Evolutionary conservation across 768 basidiomycete genomes (phyloP).

Genomic region (Lentinula boryana): DNA sequence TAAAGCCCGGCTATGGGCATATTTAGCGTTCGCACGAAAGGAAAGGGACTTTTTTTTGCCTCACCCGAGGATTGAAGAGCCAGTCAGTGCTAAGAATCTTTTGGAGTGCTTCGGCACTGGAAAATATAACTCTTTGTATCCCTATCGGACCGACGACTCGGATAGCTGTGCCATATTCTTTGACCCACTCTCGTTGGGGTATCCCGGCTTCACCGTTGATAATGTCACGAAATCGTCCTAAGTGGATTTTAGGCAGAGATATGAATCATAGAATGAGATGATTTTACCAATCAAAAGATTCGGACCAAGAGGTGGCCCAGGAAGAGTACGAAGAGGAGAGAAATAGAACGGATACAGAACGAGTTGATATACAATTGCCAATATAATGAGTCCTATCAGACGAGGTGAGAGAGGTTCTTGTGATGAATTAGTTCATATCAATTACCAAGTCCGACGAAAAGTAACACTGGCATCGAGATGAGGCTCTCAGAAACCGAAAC

Average conservation of each 20-base stretch:
- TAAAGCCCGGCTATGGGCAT: constrained; percentile 30
- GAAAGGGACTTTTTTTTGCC: not conserved
- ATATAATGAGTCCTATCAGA: not conserved
- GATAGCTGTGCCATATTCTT: constrained; percentile 37
- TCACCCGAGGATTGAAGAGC: constrained; percentile 38
- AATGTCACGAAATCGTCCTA: not conserved
- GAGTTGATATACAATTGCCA: not conserved
- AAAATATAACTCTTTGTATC: constrained; percentile 37
- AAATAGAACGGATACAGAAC: not conserved
- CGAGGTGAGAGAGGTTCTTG: not conserved
- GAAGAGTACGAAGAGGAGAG: not conserved
- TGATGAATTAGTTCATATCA: not conserved
- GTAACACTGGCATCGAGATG: not conserved
- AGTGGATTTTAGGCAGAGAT: not conserved
- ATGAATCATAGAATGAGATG: not conserved
- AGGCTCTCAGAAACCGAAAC: not conserved
- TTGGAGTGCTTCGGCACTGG: constrained; percentile 37
- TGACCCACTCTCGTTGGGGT: constrained; percentile 40
- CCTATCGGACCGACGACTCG: constrained; percentile 40
- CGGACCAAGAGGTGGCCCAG: not conserved
- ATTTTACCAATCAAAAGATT: not conserved
- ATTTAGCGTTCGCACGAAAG: not conserved
- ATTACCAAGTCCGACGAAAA: not conserved
- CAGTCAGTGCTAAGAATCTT: constrained; percentile 39
- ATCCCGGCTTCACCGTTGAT: constrained; percentile 30